Percentiles rank a stretch among this genome's conserved stretches.
Evolutionary conservation across 2,329 filamentous ascomycete species (phyloP).

Genomic region (Fusarium sp.): DNA sequence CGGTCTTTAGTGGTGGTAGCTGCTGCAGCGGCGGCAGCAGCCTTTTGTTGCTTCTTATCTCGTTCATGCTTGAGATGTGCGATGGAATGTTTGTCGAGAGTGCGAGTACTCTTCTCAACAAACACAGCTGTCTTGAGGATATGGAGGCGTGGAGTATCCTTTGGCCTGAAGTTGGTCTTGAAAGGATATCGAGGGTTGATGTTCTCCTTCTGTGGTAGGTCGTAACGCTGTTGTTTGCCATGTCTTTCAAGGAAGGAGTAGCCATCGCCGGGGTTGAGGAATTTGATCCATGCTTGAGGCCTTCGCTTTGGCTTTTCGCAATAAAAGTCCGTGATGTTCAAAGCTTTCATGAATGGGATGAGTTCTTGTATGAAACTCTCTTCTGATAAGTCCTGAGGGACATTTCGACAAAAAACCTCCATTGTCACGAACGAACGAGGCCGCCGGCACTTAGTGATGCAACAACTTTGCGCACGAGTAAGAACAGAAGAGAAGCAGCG

Average conservation of each 20-base stretch:
- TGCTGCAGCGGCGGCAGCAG: background rate
- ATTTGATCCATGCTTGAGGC: conserved; percentile 52
- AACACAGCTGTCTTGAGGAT: conserved; percentile 45
- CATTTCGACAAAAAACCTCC: conserved; percentile 56
- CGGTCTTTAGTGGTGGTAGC: conserved; percentile 5
- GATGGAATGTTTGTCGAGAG: conserved; percentile 36
- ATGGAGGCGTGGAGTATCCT: conserved; percentile 42
- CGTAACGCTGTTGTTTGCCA: conserved; percentile 37
- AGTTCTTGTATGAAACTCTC: conserved; percentile 52
- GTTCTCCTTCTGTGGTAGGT: conserved; percentile 4
- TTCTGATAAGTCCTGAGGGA: conserved; percentile 54
- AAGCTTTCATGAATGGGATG: conserved; percentile 48
- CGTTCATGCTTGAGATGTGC: conserved; percentile 44
- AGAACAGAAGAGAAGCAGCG: background rate
- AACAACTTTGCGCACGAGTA: too few relatives aligned
- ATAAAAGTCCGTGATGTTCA: conserved; percentile 54
- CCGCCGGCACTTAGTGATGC: background rate
- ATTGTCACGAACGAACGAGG: conserved; percentile 42
- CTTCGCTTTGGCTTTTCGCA: conserved; percentile 54
- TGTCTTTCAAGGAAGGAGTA: conserved; percentile 53
- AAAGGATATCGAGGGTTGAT: background rate
- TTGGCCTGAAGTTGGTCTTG: background rate
- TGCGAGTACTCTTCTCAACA: conserved; percentile 49
- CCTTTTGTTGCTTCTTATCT: conserved; percentile 39
- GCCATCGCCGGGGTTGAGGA: conserved; percentile 53